A percentile compares a stretch with the other conserved stretches of the same genome.
Conservation (phyloP, 1,284 basidiomycete species). For the Xanthoconium separans region DNA sequence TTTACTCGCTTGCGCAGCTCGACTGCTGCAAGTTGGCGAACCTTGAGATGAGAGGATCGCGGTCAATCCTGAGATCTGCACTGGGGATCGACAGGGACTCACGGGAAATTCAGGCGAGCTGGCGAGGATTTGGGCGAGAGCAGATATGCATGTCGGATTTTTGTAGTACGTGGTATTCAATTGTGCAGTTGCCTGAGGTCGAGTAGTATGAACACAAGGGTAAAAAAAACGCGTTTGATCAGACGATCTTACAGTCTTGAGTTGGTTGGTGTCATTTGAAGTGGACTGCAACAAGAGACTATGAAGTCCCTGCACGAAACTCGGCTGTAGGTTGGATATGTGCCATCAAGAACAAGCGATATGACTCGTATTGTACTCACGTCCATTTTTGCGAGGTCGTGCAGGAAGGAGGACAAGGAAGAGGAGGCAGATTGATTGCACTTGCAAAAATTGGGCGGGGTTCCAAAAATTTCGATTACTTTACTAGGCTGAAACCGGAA, state of each 20-base stretch:
- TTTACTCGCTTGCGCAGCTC: conserved; percentile 93
- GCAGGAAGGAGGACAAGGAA: conserved; percentile 15
- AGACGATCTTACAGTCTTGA: conserved; percentile 75
- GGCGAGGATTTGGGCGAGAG: conserved; percentile 86
- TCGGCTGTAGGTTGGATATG: conserved; percentile 43
- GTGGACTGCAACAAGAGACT: conserved; percentile 82
- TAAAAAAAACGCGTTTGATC: conserved; percentile 26
- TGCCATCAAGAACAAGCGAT: not conserved
- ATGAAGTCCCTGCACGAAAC: conserved; percentile 77
- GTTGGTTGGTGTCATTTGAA: conserved; percentile 81
- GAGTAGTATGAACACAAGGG: conserved; percentile 5
- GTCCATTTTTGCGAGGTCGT: conserved; percentile 28
- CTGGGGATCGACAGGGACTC: conserved; percentile 31
- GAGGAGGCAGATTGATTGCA: conserved; percentile 20
- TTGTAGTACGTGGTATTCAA: conserved; percentile 94
- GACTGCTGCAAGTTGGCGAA: conserved; percentile 97
- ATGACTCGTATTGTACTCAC: conserved; percentile 17
- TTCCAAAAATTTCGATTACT: conserved; percentile 33
- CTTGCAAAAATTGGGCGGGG: conserved; percentile 35
- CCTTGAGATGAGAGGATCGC: conserved; percentile 45
- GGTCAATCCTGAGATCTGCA: conserved; percentile 5
- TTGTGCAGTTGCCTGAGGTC: conserved; percentile 79
- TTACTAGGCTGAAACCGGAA: too few species aligned
- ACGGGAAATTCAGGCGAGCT: conserved; percentile 77
- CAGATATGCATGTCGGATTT: conserved; percentile 86